A percentile compares a stretch with the other conserved stretches of the same genome.
These are phyloP conservation scores for Thelonectria rubi DNA, from an alignment of 2,329 filamentous ascomycete species.

Conservation along the genomic window DNA sequence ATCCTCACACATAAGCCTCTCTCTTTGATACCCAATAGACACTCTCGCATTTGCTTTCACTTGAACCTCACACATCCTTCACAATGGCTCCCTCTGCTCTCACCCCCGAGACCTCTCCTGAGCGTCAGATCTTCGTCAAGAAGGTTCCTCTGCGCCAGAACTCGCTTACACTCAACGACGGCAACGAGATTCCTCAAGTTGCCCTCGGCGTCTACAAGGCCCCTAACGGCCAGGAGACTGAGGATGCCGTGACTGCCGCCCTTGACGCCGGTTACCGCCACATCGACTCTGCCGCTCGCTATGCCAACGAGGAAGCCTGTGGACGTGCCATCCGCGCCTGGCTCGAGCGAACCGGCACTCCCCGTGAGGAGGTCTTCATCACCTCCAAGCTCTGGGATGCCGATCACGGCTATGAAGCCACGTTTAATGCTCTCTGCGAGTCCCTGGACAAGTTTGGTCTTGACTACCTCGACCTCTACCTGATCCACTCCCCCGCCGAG, in stretches of 20 bases:
- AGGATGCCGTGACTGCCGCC: slow-evolving; percentile 67
- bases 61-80: slow-evolving; percentile 21
- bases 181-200: slow-evolving; percentile 69
- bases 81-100: slow-evolving; percentile 50
- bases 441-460: slow-evolving; percentile 71
- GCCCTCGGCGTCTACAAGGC: slow-evolving; percentile 59
- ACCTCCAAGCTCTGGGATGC: slow-evolving; percentile 73
- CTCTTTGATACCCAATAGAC: slow-evolving; percentile 18
- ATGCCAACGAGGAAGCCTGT: slow-evolving; percentile 74
- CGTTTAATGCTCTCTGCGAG: slow-evolving; percentile 69
- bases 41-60: not conserved
- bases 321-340: slow-evolving; percentile 76
- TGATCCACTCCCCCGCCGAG: slow-evolving; percentile 72
- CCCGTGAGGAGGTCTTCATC: slow-evolving; percentile 74
- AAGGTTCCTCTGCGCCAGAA: slow-evolving; percentile 36
- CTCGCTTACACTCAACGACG: slow-evolving; percentile 74
- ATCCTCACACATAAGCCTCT: slow-evolving; percentile 15
- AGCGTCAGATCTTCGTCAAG: slow-evolving; percentile 44
- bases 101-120: slow-evolving; percentile 47
- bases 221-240: slow-evolving; percentile 64
- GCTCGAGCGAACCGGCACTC: slow-evolving; percentile 67
- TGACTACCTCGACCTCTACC: slow-evolving; percentile 78
- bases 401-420: slow-evolving; percentile 54
- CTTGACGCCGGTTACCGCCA: slow-evolving; percentile 65
- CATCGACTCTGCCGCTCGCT: slow-evolving; percentile 65